A percentile compares a stretch with the other conserved stretches of the same genome.
Conservation (phyloP, 805 yeast species). For the Scheffersomyces stipitis region DNA sequence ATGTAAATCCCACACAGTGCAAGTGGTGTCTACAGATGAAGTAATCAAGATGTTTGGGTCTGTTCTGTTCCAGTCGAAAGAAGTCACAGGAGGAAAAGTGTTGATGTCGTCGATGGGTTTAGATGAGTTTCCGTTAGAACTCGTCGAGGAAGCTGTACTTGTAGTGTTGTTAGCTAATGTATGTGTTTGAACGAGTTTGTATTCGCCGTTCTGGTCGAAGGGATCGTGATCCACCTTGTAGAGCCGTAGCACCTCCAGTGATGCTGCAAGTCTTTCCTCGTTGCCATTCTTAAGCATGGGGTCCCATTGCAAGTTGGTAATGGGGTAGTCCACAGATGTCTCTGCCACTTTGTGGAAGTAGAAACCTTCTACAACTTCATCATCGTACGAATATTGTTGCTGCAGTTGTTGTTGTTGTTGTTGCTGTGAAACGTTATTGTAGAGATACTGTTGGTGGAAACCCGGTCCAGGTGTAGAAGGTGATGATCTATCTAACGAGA, state of each 20-base stretch:
- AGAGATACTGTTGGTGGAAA: not conserved
- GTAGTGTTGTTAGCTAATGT: conserved; percentile 39
- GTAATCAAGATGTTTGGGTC: conserved; percentile 76
- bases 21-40: conserved; percentile 91
- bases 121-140: conserved; percentile 26
- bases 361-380: conserved; percentile 24
- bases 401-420: conserved; percentile 1
- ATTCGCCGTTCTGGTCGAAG: conserved; percentile 38
- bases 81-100: conserved; percentile 82
- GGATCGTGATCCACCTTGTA: conserved; percentile 54
- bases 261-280: conserved; percentile 56
- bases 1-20: conserved; percentile 89
- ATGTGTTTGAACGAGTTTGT: conserved; percentile 40
- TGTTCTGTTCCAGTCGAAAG: conserved; percentile 86
- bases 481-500: conserved; percentile 4
- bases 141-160: conserved; percentile 10
- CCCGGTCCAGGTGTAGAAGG: not conserved
- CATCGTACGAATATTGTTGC: conserved; percentile 1
- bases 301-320: conserved; percentile 76
- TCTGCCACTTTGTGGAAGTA: conserved; percentile 53
- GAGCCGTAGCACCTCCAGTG: conserved; percentile 69
- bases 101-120: conserved; percentile 45
- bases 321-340: conserved; percentile 59
- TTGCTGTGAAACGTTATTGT: not conserved
- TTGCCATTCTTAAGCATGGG: conserved; percentile 38